Evolutionary conservation across 129 eudicot genomes (phyloP).

Genomic region (carrot (Daucus carota)): DNA sequence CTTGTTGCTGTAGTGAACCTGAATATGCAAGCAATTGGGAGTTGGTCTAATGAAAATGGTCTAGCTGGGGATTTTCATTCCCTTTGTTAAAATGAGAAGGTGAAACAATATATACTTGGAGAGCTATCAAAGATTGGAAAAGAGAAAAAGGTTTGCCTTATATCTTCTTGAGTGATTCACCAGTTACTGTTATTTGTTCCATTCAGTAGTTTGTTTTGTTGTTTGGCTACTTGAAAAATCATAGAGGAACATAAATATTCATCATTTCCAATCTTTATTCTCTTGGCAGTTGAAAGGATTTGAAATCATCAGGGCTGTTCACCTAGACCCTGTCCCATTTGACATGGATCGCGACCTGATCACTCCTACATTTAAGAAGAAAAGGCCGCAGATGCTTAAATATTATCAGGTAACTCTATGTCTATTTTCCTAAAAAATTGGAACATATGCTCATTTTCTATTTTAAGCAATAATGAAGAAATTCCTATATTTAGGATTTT

Average conservation of each 20-base stretch:
- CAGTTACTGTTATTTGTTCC: neutral
- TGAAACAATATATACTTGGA: conserved; percentile 51
- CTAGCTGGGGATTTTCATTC: conserved; percentile 54
- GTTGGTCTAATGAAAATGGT: conserved; percentile 56
- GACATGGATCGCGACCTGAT: conserved; percentile 89
- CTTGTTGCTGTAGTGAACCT: conserved; percentile 81
- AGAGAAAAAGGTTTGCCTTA: conserved; percentile 64
- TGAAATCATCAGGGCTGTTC: conserved; percentile 65
- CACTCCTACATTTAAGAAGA: conserved; percentile 80
- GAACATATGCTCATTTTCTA: neutral
- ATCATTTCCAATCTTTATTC: neutral
- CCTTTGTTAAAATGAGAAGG: conserved; percentile 55
- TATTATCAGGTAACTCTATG: conserved; percentile 60
- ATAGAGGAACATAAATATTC: neutral
- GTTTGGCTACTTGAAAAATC: neutral
- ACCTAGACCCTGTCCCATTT: conserved; percentile 80
- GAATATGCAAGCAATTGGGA: conserved; percentile 52
- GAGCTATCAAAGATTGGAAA: conserved; percentile 58
- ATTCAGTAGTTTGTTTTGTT: neutral
- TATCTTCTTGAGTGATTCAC: neutral
- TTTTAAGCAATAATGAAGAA: no score
- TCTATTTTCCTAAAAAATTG: no score
- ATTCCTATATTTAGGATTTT: neutral
- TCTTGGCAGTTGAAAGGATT: conserved; percentile 77
- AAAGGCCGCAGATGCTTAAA: conserved; percentile 79